Evolutionary conservation across 257 asterid genomes (phyloP).

Genomic region (Phtheirospermum japonicum): DNA sequence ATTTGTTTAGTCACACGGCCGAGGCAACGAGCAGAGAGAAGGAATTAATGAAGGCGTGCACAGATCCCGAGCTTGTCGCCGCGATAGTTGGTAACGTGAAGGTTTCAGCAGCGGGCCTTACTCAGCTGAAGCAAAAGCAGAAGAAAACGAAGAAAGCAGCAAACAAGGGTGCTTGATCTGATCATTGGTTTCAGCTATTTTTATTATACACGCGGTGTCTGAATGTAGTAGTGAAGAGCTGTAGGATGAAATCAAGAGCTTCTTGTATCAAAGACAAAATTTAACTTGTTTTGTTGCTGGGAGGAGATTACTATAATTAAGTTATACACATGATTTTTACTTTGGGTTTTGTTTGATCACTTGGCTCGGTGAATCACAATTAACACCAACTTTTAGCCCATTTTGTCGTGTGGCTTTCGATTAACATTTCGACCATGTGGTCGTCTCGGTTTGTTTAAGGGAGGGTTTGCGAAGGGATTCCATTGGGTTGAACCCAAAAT

Average conservation of each 20-base stretch:
- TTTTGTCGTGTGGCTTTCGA: no score
- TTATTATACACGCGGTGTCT: background rate
- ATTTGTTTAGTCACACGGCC: constrained; percentile 68
- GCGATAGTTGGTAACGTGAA: constrained; percentile 83
- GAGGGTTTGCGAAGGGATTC: no score
- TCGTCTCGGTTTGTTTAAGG: no score
- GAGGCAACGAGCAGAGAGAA: constrained; percentile 84
- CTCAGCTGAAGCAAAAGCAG: constrained; percentile 89
- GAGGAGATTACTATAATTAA: no score
- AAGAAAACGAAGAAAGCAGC: constrained; percentile 83
- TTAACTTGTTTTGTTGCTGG: no score
- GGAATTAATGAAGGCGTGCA: constrained; percentile 96
- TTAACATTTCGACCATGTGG: no score
- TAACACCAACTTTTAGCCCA: no score
- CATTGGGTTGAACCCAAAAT: no score
- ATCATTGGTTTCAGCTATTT: background rate
- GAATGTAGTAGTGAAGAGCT: background rate
- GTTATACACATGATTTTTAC: no score
- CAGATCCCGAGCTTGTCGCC: constrained; percentile 97
- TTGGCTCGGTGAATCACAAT: no score
- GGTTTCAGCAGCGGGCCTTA: constrained; percentile 90
- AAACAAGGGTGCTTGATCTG: constrained; percentile 38
- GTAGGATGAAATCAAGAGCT: background rate
- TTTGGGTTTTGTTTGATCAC: no score
- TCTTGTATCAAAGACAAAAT: no score